A percentile compares a stretch with the other conserved stretches of the same genome.
phyloP scores from a whole-genome alignment of 345 rosid species.

The Aurinia saxatilis region DNA sequence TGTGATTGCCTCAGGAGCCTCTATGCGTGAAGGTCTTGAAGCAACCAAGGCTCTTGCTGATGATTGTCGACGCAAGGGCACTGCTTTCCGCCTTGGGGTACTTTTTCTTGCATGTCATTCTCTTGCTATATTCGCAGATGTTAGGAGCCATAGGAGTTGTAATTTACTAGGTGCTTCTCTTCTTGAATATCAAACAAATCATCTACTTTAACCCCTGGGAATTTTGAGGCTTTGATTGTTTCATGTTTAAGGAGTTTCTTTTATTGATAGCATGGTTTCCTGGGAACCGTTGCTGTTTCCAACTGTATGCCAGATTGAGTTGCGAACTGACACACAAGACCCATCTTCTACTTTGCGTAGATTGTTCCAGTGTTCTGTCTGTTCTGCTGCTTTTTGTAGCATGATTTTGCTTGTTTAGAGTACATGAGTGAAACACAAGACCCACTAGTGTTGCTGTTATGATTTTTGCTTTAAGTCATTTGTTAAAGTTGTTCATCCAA shows the following conservation, averaged over 20 bases:
- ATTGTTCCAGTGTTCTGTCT: neutral
- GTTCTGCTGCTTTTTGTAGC: neutral
- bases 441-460: neutral
- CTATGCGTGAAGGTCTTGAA: slow-evolving; percentile 62
- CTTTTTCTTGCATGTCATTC: neutral
- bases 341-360: neutral
- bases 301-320: too few species aligned
- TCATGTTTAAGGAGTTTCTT: too few species aligned
- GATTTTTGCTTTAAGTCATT: neutral
- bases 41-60: slow-evolving; percentile 69
- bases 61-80: slow-evolving; percentile 77
- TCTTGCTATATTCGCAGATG: neutral
- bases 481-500: neutral
- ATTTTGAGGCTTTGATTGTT: too few species aligned
- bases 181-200: neutral
- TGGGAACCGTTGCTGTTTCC: too few species aligned
- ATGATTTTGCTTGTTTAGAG: neutral
- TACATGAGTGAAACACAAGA: neutral
- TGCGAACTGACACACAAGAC: too few species aligned
- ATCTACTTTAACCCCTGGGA: neutral
- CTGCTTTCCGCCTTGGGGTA: slow-evolving; percentile 95
- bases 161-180: neutral
- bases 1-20: slow-evolving; percentile 68
- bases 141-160: neutral
- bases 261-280: too few species aligned